These are phyloP conservation scores for Rhodofomes roseus DNA, from an alignment of 1,284 basidiomycete species.

Conservation along the genomic window DNA sequence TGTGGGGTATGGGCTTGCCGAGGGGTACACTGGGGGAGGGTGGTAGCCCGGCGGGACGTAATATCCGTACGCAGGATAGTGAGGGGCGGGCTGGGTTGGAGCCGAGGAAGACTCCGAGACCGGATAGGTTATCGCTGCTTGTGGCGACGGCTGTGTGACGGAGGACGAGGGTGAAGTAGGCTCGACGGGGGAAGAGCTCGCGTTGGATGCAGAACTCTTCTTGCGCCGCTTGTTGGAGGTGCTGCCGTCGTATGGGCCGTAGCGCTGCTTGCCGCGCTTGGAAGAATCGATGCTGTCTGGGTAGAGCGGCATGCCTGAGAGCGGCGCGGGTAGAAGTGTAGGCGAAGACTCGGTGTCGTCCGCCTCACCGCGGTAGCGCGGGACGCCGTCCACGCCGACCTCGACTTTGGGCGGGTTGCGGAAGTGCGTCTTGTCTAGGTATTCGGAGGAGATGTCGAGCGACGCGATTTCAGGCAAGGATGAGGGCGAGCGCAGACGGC, in stretches of 20 bases:
- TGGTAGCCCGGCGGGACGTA: constrained; percentile 19
- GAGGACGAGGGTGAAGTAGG: constrained; percentile 17
- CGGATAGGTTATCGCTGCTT: constrained; percentile 14
- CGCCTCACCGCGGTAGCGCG: constrained; percentile 77
- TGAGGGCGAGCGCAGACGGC: constrained; percentile 84
- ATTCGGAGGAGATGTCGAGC: constrained; percentile 85
- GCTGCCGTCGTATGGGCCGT: constrained; percentile 41
- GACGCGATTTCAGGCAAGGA: constrained; percentile 85
- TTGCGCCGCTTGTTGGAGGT: constrained; percentile 30
- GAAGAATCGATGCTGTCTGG: constrained; percentile 33
- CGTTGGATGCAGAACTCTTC: constrained; percentile 22
- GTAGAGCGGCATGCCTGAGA: constrained; percentile 53
- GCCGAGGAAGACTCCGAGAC: constrained; percentile 12
- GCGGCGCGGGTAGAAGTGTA: constrained; percentile 42
- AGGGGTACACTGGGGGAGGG: constrained; percentile 18
- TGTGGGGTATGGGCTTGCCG: constrained; percentile 19
- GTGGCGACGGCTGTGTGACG: constrained; percentile 17
- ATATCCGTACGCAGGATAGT: constrained; percentile 23
- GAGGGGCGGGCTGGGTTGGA: constrained; percentile 9
- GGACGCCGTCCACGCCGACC: constrained; percentile 76
- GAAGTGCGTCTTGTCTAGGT: constrained; percentile 88
- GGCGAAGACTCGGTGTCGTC: constrained; percentile 58
- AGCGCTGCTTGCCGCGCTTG: constrained; percentile 47
- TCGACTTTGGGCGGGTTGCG: constrained; percentile 88
- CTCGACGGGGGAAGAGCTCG: constrained; percentile 18